Evolutionary conservation across 1,284 basidiomycete genomes (phyloP), one percentile per base, ranked within the genome.

Genomic region (Schizophyllum amplum): DNA sequence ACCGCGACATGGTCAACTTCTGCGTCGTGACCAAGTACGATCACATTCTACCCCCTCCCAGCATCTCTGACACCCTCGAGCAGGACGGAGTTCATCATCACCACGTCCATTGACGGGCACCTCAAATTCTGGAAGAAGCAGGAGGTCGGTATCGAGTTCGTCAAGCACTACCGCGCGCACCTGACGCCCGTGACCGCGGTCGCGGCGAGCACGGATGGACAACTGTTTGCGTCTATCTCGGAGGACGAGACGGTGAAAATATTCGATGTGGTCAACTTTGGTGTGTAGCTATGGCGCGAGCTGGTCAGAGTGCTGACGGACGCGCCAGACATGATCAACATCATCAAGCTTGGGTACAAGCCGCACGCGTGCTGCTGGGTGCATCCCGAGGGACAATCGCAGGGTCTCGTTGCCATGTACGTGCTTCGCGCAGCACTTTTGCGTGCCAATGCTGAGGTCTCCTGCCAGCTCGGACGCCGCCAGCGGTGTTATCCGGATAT

Each of bases 91-190:
- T 99, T 98, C 66, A 68, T 98, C 55, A 82, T 99, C 58, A 99
- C 97, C 1, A 94, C 95, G 1, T 98, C 94, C 1, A 72, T 94
- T 11, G 96, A 99, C 67, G 97, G 97, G 1, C 92, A 96, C 71
- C 75, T 99, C 65, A 99, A 99, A 71, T 77, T 99, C 24, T 99
- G 97, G 97, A 98, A 98, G 78, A 99, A 99, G 73, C 94, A 97
- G 72, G 89, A 94, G 13, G 71, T 78, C 4, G 93, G 94, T 5
- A 91, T 95, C 65, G 92, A 96, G 72, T 95, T 94, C 66, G 91
- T 95, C 60, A 95, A 97, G 72, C 88, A 92, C 64, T 96, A 93
- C 71, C 86, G 96, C 48, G 94, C 97, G 1, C 95, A 98, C 65
- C 77, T 97, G 24, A 80, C 82, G 23, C 84, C 92, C 13, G 82